These are phyloP conservation scores for Rosa persica DNA, from an alignment of 306 rosid species.

Conservation along the genomic window DNA sequence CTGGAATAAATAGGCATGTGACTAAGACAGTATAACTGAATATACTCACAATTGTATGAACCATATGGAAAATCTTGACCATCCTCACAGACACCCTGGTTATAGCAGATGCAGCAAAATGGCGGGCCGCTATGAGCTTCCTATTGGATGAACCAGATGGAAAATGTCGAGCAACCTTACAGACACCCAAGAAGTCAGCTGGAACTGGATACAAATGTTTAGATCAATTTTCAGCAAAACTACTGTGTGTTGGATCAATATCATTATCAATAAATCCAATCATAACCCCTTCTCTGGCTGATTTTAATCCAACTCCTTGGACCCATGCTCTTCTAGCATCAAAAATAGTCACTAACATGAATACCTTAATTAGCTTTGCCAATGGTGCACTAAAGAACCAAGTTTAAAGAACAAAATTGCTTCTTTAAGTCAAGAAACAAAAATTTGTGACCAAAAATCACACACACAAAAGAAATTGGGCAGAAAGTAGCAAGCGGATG, in stretches of 20 bases:
- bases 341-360: too few species aligned
- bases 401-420: too few species aligned
- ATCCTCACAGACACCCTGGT: too few species aligned
- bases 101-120: slow-evolving; percentile 97
- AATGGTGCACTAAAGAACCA: too few species aligned
- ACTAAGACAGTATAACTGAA: slow-evolving; percentile 14
- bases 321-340: slow-evolving; percentile 97
- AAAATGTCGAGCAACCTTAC: slow-evolving; percentile 93
- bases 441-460: too few species aligned
- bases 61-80: too few species aligned
- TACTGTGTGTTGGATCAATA: slow-evolving; percentile 86
- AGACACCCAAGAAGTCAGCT: slow-evolving; percentile 73
- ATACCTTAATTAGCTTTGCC: too few species aligned
- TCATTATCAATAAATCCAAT: slow-evolving; percentile 93
- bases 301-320: slow-evolving; percentile 76
- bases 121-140: slow-evolving; percentile 96
- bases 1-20: slow-evolving; percentile 47
- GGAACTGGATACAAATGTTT: slow-evolving; percentile 73
- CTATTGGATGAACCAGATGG: slow-evolving; percentile 98
- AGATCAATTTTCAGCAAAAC: slow-evolving; percentile 64
- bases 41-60: neutral
- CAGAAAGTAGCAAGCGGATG: too few species aligned
- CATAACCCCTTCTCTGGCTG: slow-evolving; percentile 87
- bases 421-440: too few species aligned
- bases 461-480: too few species aligned